These are phyloP conservation scores for Grifola frondosa DNA, from an alignment of 1,284 basidiomycete genomes.

Conservation along the genomic window DNA sequence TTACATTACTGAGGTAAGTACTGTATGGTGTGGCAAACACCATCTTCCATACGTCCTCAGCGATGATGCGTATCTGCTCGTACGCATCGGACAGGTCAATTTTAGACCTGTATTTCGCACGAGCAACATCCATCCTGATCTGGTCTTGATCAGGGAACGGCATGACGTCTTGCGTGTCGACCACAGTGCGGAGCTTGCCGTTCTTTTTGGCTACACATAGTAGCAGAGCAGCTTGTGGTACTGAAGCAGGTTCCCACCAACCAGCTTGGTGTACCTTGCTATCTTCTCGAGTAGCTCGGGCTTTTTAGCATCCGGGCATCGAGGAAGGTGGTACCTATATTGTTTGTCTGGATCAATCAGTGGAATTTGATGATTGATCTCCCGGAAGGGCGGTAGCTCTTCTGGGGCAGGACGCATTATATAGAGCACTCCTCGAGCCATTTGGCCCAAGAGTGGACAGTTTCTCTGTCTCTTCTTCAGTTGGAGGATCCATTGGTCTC, in stretches of 20 bases:
- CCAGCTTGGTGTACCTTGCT: conserved; percentile 18
- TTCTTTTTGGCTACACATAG: conserved; percentile 24
- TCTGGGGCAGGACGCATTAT: conserved; percentile 3
- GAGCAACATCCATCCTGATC: conserved; percentile 27
- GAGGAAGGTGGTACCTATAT: conserved; percentile 1
- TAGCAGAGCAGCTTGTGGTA: conserved; percentile 20
- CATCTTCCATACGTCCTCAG: conserved; percentile 21
- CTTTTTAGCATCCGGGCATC: conserved; percentile 5
- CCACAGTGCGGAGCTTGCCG: conserved; percentile 22
- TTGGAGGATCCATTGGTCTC: too few relatives aligned
- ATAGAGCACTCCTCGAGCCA: conserved; percentile 8
- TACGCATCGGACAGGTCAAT: conserved; percentile 33
- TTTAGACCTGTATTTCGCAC: conserved; percentile 24
- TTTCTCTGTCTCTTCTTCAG: too few relatives aligned
- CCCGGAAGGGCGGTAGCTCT: background rate
- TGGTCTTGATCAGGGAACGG: conserved; percentile 35
- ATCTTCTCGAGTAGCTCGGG: conserved; percentile 26
- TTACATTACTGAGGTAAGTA: conserved; percentile 26
- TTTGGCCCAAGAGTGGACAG: too few relatives aligned
- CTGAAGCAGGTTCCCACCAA: conserved; percentile 24
- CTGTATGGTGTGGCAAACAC: conserved; percentile 27
- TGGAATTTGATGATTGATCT: conserved; percentile 2
- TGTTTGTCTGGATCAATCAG: background rate
- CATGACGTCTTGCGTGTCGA: conserved; percentile 28
- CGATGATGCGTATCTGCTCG: conserved; percentile 25